Base-by-base conservation (phyloP, 306 rosid species). In the Cucumis cinereus region DNA sequence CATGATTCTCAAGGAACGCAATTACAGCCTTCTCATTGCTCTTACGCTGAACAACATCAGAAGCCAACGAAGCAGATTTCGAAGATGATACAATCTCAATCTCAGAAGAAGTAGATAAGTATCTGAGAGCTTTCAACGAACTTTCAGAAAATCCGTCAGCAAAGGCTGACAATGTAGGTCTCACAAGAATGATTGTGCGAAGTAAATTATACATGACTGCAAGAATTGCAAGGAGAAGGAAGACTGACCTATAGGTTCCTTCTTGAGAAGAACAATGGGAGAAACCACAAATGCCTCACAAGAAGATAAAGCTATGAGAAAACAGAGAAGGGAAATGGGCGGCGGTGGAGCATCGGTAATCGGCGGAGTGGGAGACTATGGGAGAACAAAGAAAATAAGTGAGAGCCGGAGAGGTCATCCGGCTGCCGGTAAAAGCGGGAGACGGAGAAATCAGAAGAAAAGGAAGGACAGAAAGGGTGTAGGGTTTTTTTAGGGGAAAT, bases 71-170 rank as follows among this genome's bases (percentile, higher is more conserved):
- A 30, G 83, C 79, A 20, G 19, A 35, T 63, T 83, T 35, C 8
- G 80, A 64, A 20, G 86, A 79, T 28, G 83, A 67, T 49, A 82
- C 88, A 49, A 71, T 69, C 40, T 72, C 88, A 49, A 71, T 69
- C 40, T 72, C 35, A 23, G 19, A 53, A 50, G 80, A 69, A 40
- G 10, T 28, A 20, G 60, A 76, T 9, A 8, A 43, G 26, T 30
- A 76, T 61, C 72, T 76, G n/a, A 76, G 59, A 24, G 60, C 59
- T 60, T 28, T 36, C 33, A 55, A 40, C 0, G 78, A 36, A 23
- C 15, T 36, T 55, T 2, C 20, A 11, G 49, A 20, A 74, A 56
- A 55, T 17, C 22, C 76, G 49, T 40, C 54, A n/a, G 23, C 1
- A 23, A 50, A 45, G 13, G 24, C 19, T 4, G 78, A 59, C 1